Evolutionary conservation across 768 basidiomycete species (phyloP), one percentile per base, ranked within the genome.

Genomic region (Termitomyces sp.): DNA sequence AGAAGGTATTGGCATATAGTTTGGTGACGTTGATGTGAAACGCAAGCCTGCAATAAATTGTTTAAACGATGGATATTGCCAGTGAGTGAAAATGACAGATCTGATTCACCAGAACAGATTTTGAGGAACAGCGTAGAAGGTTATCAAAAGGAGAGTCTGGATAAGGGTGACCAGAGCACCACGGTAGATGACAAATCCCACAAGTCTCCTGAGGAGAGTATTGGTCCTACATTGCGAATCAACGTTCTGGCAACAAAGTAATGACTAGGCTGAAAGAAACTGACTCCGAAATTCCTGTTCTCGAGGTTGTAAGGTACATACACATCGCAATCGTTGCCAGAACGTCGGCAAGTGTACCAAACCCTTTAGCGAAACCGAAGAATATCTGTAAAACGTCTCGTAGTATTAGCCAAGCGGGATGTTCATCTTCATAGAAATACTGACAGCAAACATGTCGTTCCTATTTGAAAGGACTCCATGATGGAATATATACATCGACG

Each of bases 1-100:
- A 80, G 65, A 80, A 80, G 1, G 78, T 79, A 59, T 80, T 80
- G 18, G 76, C 78, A 60, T 81, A 81, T 8, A 81, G 68, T 47
- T 76, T 79, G 5, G 78, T 80, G 9, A 79, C 75, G 57, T 78
- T 79, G 58, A 79, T 70, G 58, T 81, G 78, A 59, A 81, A 73
- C 0, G 78, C 75, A 50, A 81, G 66, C 79, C 79, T 80, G 24
- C 12, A n/a, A 20, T 52, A 18, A n/a, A 5, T 22, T 18, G 4
- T 18, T 34, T 31, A 20, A 5, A 5, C 9, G 12, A 15, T 13
- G 11, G 47, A 12, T n/a, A 31, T 0, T 22, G 3, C 18, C 12
- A 20, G 5, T n/a, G 20, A 20, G 16, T 47, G 16, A 33, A 34
- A 20, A 39, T n/a, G 44, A 31, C 15, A 36, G 22, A 24, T 31